Evolutionary conservation across 1,284 basidiomycete species (phyloP).

Genomic region (Leccinum proliferum): DNA sequence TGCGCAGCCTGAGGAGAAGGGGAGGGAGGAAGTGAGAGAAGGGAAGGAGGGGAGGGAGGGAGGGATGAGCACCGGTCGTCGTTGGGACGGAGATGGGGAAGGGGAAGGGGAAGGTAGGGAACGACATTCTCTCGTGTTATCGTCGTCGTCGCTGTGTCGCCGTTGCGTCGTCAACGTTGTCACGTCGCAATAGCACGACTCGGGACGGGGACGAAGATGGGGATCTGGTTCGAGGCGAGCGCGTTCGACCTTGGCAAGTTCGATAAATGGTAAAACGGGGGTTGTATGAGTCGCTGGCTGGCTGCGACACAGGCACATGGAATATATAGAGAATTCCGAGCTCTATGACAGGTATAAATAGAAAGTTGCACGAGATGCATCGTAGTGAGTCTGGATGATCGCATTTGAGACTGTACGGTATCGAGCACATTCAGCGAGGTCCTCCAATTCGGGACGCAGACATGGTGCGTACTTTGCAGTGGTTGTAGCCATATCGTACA

Average conservation of each 20-base stretch:
- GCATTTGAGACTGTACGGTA: background rate
- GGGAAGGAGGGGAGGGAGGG: no score
- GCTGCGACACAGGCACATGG: background rate
- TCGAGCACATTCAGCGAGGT: background rate
- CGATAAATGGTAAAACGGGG: background rate
- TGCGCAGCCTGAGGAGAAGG: no score
- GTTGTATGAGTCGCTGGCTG: background rate
- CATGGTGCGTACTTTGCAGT: background rate
- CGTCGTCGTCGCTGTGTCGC: no score
- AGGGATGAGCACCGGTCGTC: no score
- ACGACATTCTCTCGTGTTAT: no score
- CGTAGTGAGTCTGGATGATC: background rate
- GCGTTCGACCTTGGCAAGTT: background rate
- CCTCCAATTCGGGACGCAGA: background rate
- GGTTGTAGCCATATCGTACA: background rate
- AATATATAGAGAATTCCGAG: background rate
- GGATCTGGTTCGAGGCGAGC: background rate
- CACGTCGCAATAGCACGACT: no score
- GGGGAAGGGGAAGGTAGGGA: no score
- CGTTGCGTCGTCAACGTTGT: no score
- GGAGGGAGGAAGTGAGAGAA: no score
- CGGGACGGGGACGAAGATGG: no score
- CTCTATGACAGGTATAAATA: background rate
- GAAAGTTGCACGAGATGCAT: background rate
- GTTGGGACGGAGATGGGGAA: no score